Conservation (phyloP, 257 asterid genomes). For the Solanum medicagineum region DNA sequence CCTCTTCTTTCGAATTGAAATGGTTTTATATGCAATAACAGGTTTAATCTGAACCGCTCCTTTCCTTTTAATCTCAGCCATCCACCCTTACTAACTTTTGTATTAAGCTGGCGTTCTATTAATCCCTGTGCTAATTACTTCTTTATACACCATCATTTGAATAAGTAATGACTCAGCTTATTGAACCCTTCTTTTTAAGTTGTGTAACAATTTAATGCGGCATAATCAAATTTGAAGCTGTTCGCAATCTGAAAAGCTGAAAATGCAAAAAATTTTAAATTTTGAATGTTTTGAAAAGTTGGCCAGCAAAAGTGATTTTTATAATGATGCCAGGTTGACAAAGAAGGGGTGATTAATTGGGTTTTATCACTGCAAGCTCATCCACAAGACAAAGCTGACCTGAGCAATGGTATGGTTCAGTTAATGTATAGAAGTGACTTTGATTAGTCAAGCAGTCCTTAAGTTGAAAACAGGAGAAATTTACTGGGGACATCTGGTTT, state of each 20-base stretch:
- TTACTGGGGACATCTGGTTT: not conserved
- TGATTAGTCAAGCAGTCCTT: slow-evolving; percentile 1
- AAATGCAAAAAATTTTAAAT: not conserved
- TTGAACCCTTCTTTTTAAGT: not conserved
- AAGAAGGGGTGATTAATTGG: slow-evolving; percentile 64
- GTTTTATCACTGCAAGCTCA: slow-evolving; percentile 81
- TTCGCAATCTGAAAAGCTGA: not conserved
- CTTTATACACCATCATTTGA: not conserved
- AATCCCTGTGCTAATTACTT: not conserved
- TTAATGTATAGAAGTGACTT: not conserved
- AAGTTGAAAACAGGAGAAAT: not conserved
- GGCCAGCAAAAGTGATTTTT: not conserved
- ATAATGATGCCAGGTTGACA: slow-evolving; percentile 46
- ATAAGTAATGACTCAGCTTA: not conserved
- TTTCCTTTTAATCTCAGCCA: not conserved
- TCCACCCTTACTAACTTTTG: not conserved
- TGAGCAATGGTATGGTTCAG: slow-evolving; percentile 47
- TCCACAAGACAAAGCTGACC: slow-evolving; percentile 31
- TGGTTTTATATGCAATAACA: not conserved
- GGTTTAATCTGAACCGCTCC: not conserved
- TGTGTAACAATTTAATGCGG: not conserved
- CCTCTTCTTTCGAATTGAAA: not conserved
- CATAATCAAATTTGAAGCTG: not conserved
- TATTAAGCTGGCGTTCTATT: not conserved
- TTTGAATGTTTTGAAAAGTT: not conserved